Base-by-base conservation (phyloP, 1,284 basidiomycete genomes). In the Trichosporon inkin region DNA sequence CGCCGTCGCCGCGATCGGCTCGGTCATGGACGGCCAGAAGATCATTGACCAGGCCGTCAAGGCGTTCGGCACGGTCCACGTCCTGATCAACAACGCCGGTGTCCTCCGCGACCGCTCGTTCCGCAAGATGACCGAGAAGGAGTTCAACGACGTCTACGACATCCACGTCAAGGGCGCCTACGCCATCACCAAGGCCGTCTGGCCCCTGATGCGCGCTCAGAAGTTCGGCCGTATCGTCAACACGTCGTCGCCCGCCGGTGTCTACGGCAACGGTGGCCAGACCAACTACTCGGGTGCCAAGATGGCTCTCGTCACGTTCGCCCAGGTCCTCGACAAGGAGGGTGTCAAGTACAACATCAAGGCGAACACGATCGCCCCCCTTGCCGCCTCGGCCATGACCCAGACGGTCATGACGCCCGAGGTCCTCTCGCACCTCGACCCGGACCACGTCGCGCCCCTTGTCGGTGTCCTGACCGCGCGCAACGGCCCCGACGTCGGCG, bases 141-240 rank as follows among this genome's bases (percentile, higher is more conserved):
- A 94, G 69, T 94, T 88, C 83, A 92, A 95, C 71, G 84, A 89
- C 64, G 84, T 98, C 64, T 83, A 85, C 57, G 86, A 88, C 20
- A 94, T 99, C 19, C 96, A 99, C 76, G 81, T 99, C 65, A 96
- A 94, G 79, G 95, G 94, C 56, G 88, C 95, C 0, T 99, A 87
- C 79, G 82, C 92, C n/a, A 96, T 92, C 78, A 89, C 91, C 44
- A 95, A 94, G 76, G 95, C 96, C 47, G 92, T 87, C 35, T 99
- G 95, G 96, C 92, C 94, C 2, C 81, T 90, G 75, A 96, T 99
- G 84, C 85, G 91, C 71, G 90, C 90, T 73, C 92, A 97, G 76
- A 92, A 93, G 81, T 96, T 89, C 68, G 93, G 93, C 14, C 86
- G 92, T 56, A 83, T 98, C 64, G 83, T 98, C 71, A 97, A 95